Evolutionary conservation across 2,329 filamentous ascomycete species (phyloP).

Genomic region (Pseudogymnoascus verrucosus): DNA sequence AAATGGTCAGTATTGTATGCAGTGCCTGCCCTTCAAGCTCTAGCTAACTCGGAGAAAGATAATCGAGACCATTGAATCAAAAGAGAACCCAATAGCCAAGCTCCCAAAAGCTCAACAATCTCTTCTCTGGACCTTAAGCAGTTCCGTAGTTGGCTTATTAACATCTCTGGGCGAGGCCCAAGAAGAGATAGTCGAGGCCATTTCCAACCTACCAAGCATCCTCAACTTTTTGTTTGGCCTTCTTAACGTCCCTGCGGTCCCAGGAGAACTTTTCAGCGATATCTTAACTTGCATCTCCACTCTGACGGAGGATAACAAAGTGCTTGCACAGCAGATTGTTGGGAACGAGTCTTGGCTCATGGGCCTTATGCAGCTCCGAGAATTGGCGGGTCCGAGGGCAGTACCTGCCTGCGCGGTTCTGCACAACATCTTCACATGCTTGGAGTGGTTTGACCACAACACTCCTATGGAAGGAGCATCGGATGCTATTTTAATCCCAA

Average conservation of each 20-base stretch:
- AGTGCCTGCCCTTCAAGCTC: background rate
- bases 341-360: conserved; percentile 44
- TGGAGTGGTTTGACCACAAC: conserved; percentile 45
- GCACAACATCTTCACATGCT: conserved; percentile 51
- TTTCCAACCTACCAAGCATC: conserved; percentile 42
- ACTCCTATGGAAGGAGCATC: conserved; percentile 41
- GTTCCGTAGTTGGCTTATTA: conserved; percentile 45
- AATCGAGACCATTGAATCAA: conserved; percentile 23
- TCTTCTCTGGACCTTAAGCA: conserved; percentile 46
- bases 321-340: conserved; percentile 45
- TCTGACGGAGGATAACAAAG: conserved; percentile 51
- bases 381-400: conserved; percentile 39
- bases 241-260: conserved; percentile 33
- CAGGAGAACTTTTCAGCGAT: conserved; percentile 35
- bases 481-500: conserved; percentile 43
- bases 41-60: conserved; percentile 20
- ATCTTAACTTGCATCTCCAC: conserved; percentile 48
- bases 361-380: conserved; percentile 40
- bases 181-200: conserved; percentile 50
- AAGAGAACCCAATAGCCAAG: conserved; percentile 38
- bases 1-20: conserved; percentile 36
- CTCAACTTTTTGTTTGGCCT: conserved; percentile 48
- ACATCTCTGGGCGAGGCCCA: conserved; percentile 49
- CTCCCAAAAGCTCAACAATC: conserved; percentile 45
- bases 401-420: conserved; percentile 53